These are phyloP conservation scores for Crithidia acanthocephali DNA, from an alignment of 208 protist genomes.

Conservation along the genomic window DNA sequence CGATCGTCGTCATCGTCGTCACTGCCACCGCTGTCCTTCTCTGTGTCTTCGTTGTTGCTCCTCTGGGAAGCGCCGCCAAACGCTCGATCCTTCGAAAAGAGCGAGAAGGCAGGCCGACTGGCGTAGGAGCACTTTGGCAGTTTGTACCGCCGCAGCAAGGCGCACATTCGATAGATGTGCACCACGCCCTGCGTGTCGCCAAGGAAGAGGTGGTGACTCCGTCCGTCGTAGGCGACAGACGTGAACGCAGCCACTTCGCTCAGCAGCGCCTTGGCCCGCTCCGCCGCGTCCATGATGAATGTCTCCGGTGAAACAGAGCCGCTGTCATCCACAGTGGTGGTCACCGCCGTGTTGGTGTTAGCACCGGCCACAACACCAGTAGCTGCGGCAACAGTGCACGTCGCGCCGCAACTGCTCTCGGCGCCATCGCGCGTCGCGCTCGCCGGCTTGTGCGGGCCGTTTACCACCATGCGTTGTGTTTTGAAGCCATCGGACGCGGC, in stretches of 20 bases:
- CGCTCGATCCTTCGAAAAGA: background rate
- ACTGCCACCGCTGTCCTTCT: too few species aligned
- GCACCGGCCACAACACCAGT: background rate
- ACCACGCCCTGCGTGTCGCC: slow-evolving; percentile 56
- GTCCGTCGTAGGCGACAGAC: slow-evolving; percentile 51
- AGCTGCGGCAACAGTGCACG: background rate
- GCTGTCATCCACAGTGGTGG: background rate
- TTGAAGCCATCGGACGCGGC: background rate
- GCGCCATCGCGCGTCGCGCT: background rate
- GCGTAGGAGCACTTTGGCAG: slow-evolving; percentile 45
- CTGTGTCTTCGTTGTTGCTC: too few species aligned
- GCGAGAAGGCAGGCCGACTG: slow-evolving; percentile 29
- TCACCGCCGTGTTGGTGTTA: too few species aligned
- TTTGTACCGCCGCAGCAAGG: slow-evolving; percentile 47
- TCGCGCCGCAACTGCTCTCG: background rate
- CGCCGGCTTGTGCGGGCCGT: background rate
- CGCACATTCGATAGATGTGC: slow-evolving; percentile 61
- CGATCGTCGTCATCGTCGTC: background rate
- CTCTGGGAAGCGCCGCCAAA: background rate
- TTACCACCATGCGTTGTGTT: background rate
- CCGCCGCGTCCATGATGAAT: background rate
- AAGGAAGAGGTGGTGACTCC: slow-evolving; percentile 69
- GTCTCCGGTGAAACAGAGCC: background rate
- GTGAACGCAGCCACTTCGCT: slow-evolving; percentile 36
- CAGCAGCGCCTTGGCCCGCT: background rate